Conservation (phyloP, 768 basidiomycete genomes). For the Holtermanniella nyarrowii region DNA sequence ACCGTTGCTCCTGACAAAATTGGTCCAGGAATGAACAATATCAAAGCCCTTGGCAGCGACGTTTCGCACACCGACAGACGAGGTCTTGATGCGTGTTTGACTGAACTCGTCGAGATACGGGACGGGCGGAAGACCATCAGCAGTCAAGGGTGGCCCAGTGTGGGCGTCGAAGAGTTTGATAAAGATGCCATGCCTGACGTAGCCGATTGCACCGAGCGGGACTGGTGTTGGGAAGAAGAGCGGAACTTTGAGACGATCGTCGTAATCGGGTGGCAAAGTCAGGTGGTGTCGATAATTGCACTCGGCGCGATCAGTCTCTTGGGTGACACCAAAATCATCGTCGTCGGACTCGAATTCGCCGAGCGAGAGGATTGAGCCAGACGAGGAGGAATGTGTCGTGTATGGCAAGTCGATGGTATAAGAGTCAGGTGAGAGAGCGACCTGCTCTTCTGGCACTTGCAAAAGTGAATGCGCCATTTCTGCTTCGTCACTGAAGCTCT, state of each 20-base stretch:
- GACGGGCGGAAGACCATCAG: constrained; percentile 24
- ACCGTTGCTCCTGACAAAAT: constrained; percentile 18
- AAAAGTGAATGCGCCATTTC: neutral
- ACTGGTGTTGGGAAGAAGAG: constrained; percentile 61
- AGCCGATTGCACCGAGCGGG: constrained; percentile 63
- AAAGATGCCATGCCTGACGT: constrained; percentile 59
- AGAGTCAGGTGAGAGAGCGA: constrained; percentile 15
- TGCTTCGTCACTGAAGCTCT: neutral
- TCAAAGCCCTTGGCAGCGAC: constrained; percentile 42
- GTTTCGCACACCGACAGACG: constrained; percentile 15
- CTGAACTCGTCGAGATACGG: constrained; percentile 18
- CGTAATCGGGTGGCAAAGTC: constrained; percentile 54
- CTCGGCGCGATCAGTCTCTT: constrained; percentile 44
- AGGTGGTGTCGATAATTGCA: constrained; percentile 58
- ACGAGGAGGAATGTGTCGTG: constrained; percentile 20
- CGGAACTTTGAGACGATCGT: constrained; percentile 56
- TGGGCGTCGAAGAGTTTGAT: constrained; percentile 60
- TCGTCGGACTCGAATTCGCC: constrained; percentile 15
- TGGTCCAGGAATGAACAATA: constrained; percentile 50
- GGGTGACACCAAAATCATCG: constrained; percentile 10
- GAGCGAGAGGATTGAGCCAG: constrained; percentile 24
- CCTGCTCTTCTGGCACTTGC: neutral
- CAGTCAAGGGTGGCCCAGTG: constrained; percentile 45
- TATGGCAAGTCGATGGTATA: constrained; percentile 2
- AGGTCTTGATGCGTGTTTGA: constrained; percentile 4